A percentile compares a stretch with the other conserved stretches of the same genome.
Evolutionary conservation across 495 filamentous ascomycete species (phyloP).

Genomic region (Xylaria castorea): DNA sequence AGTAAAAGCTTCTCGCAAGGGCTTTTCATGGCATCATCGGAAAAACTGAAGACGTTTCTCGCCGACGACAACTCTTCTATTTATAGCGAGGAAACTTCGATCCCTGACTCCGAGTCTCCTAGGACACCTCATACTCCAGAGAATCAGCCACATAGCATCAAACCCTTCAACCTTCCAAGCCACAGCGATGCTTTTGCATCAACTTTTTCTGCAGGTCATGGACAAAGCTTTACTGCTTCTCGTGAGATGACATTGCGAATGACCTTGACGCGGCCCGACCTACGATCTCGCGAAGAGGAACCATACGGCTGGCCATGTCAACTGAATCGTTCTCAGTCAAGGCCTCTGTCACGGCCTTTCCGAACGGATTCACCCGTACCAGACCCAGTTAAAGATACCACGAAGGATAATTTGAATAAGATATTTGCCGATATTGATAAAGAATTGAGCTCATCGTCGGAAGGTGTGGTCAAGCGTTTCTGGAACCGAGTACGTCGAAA

Average conservation of each 20-base stretch:
- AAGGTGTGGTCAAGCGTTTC: constrained; percentile 41
- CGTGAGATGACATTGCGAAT: constrained; percentile 95
- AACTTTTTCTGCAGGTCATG: constrained; percentile 52
- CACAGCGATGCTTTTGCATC: constrained; percentile 29
- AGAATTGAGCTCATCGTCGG: constrained; percentile 33
- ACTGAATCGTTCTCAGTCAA: constrained; percentile 36
- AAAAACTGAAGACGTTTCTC: constrained; percentile 55
- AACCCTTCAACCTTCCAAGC: constrained; percentile 41
- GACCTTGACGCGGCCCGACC: constrained; percentile 89
- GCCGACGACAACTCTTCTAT: constrained; percentile 53
- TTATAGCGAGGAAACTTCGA: constrained; percentile 58
- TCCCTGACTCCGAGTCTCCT: constrained; percentile 61
- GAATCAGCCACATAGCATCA: constrained; percentile 35
- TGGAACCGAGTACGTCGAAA: constrained; percentile 45
- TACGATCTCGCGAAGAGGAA: constrained; percentile 71
- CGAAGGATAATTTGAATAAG: constrained; percentile 43
- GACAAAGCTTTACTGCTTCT: constrained; percentile 63
- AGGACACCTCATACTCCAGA: constrained; percentile 58
- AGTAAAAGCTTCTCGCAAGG: constrained; percentile 31
- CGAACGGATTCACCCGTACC: constrained; percentile 30
- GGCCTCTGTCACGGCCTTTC: constrained; percentile 32
- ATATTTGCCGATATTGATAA: constrained; percentile 45
- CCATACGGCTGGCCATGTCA: constrained; percentile 61
- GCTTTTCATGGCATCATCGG: constrained; percentile 41
- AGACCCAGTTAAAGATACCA: constrained; percentile 24